These are phyloP conservation scores for Capsella rubella DNA, from an alignment of 441 rosid species.

Conservation along the genomic window DNA sequence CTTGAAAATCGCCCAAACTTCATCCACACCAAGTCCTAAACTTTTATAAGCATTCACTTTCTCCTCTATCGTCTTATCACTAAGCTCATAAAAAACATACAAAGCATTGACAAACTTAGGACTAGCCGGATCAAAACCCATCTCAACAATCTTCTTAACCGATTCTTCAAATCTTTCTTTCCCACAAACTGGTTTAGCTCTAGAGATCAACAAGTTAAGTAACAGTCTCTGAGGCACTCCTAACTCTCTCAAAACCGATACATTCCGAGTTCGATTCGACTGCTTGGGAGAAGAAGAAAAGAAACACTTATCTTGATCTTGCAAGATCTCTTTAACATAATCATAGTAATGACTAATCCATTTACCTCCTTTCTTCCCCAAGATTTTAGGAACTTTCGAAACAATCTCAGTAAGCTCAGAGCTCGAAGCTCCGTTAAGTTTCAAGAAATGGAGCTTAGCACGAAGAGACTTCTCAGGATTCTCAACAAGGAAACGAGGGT, in stretches of 20 bases:
- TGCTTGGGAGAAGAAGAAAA: background rate
- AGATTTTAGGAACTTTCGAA: conserved; percentile 41
- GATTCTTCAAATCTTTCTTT: conserved; percentile 40
- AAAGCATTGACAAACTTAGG: conserved; percentile 38
- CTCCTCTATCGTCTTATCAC: conserved; percentile 31
- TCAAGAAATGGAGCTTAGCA: conserved; percentile 50
- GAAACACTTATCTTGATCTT: background rate
- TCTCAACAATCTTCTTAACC: conserved; percentile 33
- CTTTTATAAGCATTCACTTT: conserved; percentile 30
- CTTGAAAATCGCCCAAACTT: conserved; percentile 41
- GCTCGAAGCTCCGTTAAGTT: conserved; percentile 46
- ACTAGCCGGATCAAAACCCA: conserved; percentile 37
- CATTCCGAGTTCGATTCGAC: conserved; percentile 36
- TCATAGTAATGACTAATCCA: conserved; percentile 23
- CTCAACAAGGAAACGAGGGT: conserved; percentile 43
- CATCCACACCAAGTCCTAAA: conserved; percentile 44
- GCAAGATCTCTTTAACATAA: conserved; percentile 36
- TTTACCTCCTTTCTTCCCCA: conserved; percentile 14
- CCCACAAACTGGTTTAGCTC: conserved; percentile 29
- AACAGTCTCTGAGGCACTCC: conserved; percentile 48
- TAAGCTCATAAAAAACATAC: conserved; percentile 26
- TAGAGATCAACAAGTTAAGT: conserved; percentile 28
- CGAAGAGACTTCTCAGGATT: conserved; percentile 40
- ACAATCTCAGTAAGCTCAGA: conserved; percentile 43
- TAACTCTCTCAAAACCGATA: conserved; percentile 40